Evolutionary conservation across 176 grass and related monocot species (phyloP).

Genomic region (Lolium multiflorum): DNA sequence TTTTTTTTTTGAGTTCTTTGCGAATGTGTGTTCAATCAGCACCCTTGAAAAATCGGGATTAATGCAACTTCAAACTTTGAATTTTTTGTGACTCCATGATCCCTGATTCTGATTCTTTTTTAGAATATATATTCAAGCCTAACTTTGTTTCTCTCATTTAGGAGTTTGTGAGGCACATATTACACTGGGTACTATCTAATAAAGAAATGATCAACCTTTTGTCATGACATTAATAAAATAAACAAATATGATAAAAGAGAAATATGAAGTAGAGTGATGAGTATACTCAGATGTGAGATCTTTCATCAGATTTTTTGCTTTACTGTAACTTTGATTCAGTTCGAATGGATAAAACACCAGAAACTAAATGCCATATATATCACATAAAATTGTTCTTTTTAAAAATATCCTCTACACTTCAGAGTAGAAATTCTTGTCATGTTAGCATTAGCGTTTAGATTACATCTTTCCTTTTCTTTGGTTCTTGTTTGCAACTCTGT

Average conservation of each 20-base stretch:
- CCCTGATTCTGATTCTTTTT: neutral
- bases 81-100: neutral
- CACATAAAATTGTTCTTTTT: neutral
- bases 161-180: neutral
- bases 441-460: neutral
- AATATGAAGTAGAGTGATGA: neutral
- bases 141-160: neutral
- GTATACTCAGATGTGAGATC: neutral
- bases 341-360: neutral
- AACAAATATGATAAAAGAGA: neutral
- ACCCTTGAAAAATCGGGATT: conserved; percentile 7
- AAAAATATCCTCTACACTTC: neutral
- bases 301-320: conserved; percentile 23
- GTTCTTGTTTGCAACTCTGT: neutral
- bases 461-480: neutral
- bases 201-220: neutral
- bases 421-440: neutral
- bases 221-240: neutral
- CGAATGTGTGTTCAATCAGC: neutral
- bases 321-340: conserved; percentile 16
- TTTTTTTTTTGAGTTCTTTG: neutral
- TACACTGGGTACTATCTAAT: neutral
- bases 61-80: conserved; percentile 28
- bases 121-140: neutral
- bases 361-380: conserved; percentile 8